Evolutionary conservation across 441 rosid species (phyloP).

Genomic region (Croton laevigatus): DNA sequence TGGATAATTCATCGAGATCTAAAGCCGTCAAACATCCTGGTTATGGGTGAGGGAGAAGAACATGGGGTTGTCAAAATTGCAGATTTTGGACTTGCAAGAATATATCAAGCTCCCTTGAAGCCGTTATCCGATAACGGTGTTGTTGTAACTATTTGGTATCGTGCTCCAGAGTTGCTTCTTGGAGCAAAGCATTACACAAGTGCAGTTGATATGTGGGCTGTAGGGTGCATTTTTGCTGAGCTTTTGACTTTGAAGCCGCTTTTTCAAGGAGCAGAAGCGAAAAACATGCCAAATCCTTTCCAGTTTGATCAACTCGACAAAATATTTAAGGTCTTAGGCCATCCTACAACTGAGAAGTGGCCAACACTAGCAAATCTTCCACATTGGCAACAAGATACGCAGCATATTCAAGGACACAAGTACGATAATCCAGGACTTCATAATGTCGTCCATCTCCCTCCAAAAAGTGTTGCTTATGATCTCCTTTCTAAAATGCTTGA

Average conservation of each 20-base stretch:
- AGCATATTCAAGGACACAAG: slow-evolving; percentile 78
- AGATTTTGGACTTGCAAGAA: slow-evolving; percentile 95
- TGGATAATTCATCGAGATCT: slow-evolving; percentile 99
- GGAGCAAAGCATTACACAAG: slow-evolving; percentile 97
- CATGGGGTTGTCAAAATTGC: slow-evolving; percentile 91
- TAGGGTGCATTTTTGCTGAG: slow-evolving; percentile 97
- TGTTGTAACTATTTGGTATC: slow-evolving; percentile 98
- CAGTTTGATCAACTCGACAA: slow-evolving; percentile 98
- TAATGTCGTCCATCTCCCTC: slow-evolving; percentile 61
- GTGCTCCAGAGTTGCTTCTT: slow-evolving; percentile 96
- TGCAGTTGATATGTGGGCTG: slow-evolving; percentile 98
- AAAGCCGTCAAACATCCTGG: slow-evolving; percentile 97
- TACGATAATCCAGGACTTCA: slow-evolving; percentile 66
- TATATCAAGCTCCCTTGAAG: slow-evolving; percentile 92
- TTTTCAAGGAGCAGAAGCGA: slow-evolving; percentile 93
- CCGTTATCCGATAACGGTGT: slow-evolving; percentile 85
- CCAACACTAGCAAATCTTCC: slow-evolving; percentile 83
- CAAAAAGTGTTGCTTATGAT: slow-evolving; percentile 61
- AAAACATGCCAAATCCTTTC: slow-evolving; percentile 78
- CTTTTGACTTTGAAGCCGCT: slow-evolving; percentile 92
- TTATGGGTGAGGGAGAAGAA: slow-evolving; percentile 98
- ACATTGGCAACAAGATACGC: slow-evolving; percentile 71
- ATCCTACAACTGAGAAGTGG: slow-evolving; percentile 96
- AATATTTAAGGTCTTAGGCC: slow-evolving; percentile 95
- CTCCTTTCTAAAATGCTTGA: slow-evolving; percentile 95